Conservation (phyloP, 495 filamentous ascomycete genomes). For the Xylaria curta region DNA sequence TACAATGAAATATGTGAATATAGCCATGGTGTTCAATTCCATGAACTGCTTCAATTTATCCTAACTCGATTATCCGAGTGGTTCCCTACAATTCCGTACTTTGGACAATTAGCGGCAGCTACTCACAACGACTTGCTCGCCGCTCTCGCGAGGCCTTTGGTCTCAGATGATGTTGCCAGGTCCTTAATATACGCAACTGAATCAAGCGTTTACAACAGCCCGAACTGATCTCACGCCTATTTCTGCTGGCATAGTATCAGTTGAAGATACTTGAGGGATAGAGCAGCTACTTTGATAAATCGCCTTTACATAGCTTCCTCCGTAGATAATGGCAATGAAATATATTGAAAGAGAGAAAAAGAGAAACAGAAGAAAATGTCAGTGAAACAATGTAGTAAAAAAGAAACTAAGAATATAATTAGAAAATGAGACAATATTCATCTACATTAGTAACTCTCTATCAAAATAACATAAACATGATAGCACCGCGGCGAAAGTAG, state of each 20-base stretch:
- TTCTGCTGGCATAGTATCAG: background rate
- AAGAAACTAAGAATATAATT: too few relatives aligned
- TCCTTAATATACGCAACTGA: background rate
- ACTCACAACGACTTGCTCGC: background rate
- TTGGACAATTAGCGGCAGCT: background rate
- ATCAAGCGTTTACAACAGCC: background rate
- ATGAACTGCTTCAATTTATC: background rate
- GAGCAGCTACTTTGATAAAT: background rate
- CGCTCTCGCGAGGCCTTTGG: background rate
- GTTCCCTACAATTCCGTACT: background rate
- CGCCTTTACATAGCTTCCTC: too few relatives aligned
- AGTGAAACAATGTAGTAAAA: too few relatives aligned
- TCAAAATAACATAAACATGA: background rate
- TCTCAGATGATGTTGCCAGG: slow-evolving; percentile 2
- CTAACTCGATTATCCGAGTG: background rate
- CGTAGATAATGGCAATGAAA: too few relatives aligned
- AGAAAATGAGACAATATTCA: too few relatives aligned
- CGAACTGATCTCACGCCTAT: background rate
- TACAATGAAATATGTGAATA: background rate
- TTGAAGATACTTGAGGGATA: background rate
- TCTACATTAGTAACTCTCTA: too few relatives aligned
- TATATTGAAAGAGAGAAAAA: too few relatives aligned
- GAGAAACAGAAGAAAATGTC: too few relatives aligned
- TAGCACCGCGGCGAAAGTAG: background rate
- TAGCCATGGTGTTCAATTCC: slow-evolving; percentile 9